Evolutionary conservation across 371 early-diverging fungal genomes (phyloP), one percentile per base, ranked within the genome.

Genomic region (Phascolomyces articulosus): DNA sequence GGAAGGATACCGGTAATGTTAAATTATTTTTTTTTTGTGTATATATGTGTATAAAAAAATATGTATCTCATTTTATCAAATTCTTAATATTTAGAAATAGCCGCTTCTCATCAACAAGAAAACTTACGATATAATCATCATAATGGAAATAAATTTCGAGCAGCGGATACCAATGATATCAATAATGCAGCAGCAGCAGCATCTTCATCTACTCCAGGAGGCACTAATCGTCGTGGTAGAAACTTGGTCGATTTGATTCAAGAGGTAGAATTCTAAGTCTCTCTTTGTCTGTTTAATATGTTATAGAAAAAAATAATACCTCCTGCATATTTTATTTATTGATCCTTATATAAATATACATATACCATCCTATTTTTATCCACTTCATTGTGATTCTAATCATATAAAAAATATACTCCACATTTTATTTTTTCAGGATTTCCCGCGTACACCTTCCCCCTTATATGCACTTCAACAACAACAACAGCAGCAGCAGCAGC

Each of bases 1-100:
- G 69, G 66, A 70, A 69, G 58, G 70, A 71, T 34, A 62, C 62
- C 60, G 64, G 44, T 51, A 59, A 20, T n/a, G n/a, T n/a, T n/a
- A 38, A 48, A 26, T 38, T 29, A 48, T 13, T 31, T 40, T 48
- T 7, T n/a, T 15, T 56, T 31, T 15, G 21, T n/a, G 56, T 40
- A 18, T 28, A 11, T 24, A 26, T 26, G 28, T 34, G 34, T 34
- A 34, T n/a, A n/a, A n/a, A 34, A 6, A 31, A 6, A 56, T 67
- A 40, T 61, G 65, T 40, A 41, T 48, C 34, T 34, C n/a, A 31
- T 26, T 34, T n/a, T 23, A n/a, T 24, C 40, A 16, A 28, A 60
- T 18, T 31, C 44, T 26, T 56, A 53, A 40, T 57, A 41, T 44
- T 57, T 31, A 47, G 51, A 16, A 49, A 31, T 57, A 55, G 40